Conservation (phyloP, 2,329 filamentous ascomycete genomes). For the Fusarium camptoceras region DNA sequence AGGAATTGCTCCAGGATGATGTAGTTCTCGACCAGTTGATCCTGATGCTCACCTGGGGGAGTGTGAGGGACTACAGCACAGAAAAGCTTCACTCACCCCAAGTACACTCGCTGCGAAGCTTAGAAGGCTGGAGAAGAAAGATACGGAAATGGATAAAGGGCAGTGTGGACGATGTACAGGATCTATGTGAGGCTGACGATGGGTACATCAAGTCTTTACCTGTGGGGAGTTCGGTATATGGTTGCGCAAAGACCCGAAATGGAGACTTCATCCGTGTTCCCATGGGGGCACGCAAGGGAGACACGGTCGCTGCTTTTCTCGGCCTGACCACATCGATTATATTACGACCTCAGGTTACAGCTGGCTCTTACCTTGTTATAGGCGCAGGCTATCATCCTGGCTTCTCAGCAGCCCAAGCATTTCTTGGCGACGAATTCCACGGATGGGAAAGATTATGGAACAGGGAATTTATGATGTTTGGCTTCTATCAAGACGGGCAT, state of each 20-base stretch:
- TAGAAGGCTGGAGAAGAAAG: neutral
- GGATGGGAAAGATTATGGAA: neutral
- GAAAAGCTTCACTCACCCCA: fast-evolving
- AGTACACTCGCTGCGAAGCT: neutral
- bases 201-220: neutral
- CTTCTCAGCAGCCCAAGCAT: neutral
- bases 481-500: neutral
- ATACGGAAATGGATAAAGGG: neutral
- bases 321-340: neutral
- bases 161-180: fast-evolving
- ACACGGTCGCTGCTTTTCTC: neutral
- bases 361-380: neutral
- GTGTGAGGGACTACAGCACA: neutral
- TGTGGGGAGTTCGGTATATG: fast-evolving
- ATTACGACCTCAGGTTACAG: neutral
- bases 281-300: neutral
- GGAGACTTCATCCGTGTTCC: neutral
- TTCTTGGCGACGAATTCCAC: neutral
- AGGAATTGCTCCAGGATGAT: neutral
- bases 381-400: neutral
- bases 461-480: neutral
- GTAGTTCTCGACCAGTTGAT: neutral
- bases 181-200: neutral
- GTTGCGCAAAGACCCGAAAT: neutral
- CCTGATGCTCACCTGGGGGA: neutral